phyloP scores from a whole-genome alignment of 2,329 filamentous ascomycete genomes.

The Aspergillus bombycis region DNA sequence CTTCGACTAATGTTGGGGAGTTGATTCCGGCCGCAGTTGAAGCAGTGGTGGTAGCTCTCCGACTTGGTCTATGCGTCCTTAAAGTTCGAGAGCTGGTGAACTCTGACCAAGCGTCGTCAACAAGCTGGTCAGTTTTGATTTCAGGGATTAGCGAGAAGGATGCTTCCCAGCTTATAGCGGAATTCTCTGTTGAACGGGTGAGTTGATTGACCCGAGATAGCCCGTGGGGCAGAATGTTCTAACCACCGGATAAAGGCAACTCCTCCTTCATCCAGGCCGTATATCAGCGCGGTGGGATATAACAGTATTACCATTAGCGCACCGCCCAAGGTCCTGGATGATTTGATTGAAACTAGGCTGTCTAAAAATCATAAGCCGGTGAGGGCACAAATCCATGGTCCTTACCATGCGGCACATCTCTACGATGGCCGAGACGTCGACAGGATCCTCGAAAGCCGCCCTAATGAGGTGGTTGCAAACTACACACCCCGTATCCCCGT shows the following conservation, averaged over 20 bases:
- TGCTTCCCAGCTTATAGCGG: constrained; percentile 26
- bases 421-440: constrained; percentile 55
- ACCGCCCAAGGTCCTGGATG: constrained; percentile 57
- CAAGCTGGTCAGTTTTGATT: constrained; percentile 46
- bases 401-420: constrained; percentile 62
- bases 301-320: constrained; percentile 64
- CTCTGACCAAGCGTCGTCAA: constrained; percentile 13
- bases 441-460: constrained; percentile 50
- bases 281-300: constrained; percentile 62
- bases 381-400: constrained; percentile 59
- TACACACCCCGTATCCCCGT: constrained; percentile 39
- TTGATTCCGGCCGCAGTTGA: constrained; percentile 12
- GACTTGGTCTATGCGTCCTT: constrained; percentile 8
- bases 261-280: constrained; percentile 55
- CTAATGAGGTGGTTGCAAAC: constrained; percentile 30
- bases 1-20: constrained; percentile 3
- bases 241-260: constrained; percentile 40
- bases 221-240: neutral
- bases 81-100: constrained; percentile 27
- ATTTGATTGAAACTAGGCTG: constrained; percentile 54
- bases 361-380: constrained; percentile 55
- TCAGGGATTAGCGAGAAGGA: constrained; percentile 42
- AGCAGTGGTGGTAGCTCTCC: constrained; percentile 10
- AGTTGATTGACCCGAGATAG: constrained; percentile 10
- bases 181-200: constrained; percentile 31